These are phyloP conservation scores for Apiospora kogelbergensis DNA, from an alignment of 2,329 filamentous ascomycete species.

Conservation along the genomic window DNA sequence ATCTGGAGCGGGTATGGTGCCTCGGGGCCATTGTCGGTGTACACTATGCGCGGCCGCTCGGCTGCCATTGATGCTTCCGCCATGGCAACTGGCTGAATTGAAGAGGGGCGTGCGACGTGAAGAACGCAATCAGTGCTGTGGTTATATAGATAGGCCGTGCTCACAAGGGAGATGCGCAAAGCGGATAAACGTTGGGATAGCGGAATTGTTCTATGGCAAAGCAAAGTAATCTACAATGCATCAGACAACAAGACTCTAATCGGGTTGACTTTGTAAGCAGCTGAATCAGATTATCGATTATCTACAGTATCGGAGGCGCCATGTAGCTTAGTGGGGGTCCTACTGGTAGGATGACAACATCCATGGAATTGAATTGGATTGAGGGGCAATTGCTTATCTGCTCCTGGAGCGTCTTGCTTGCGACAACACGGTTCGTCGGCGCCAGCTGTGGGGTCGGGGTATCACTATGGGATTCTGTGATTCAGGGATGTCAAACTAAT, in stretches of 20 bases:
- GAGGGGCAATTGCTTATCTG: conserved; percentile 1
- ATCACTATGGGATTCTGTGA: neutral
- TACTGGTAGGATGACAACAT: neutral
- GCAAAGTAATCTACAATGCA: neutral
- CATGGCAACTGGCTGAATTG: neutral
- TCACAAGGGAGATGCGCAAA: neutral
- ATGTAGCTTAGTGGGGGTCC: neutral
- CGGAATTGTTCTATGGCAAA: neutral
- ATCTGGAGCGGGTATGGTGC: conserved; percentile 80
- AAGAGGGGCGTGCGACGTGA: neutral
- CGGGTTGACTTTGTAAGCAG: neutral
- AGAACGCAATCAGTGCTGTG: neutral
- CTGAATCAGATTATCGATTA: neutral
- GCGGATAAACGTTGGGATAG: neutral
- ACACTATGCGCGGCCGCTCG: conserved; percentile 67
- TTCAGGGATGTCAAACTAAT: neutral
- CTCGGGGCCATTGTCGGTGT: conserved; percentile 70
- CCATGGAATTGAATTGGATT: neutral
- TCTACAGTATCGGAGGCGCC: neutral
- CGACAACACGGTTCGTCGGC: neutral
- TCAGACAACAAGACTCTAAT: neutral
- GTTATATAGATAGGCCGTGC: neutral
- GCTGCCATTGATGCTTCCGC: neutral
- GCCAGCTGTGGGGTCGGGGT: neutral
- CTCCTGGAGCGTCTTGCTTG: neutral